phyloP scores from a whole-genome alignment of 2,329 filamentous ascomycete species.

The Ophiostoma piceae region DNA sequence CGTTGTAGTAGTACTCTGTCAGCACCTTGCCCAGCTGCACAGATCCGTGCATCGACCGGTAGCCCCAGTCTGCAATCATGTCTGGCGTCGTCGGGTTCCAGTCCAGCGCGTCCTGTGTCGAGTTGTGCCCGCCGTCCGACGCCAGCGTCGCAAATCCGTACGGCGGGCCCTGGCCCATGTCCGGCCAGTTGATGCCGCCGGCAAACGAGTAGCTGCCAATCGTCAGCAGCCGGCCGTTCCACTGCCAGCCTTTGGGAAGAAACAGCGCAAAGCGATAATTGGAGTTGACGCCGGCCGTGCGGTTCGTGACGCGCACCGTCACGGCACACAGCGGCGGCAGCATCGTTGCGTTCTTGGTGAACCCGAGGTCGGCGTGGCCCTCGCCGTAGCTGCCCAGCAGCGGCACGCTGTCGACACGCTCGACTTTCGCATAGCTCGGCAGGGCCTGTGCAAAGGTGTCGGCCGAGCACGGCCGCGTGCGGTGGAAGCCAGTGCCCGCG shows the following conservation, averaged over 20 bases:
- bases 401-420: conserved; percentile 33
- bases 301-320: background rate
- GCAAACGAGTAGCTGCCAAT: conserved; percentile 40
- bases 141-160: conserved; percentile 42
- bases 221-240: conserved; percentile 37
- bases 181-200: conserved; percentile 33
- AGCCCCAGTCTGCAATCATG: conserved; percentile 38
- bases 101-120: conserved; percentile 30
- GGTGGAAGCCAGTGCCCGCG: background rate
- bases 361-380: conserved; percentile 34
- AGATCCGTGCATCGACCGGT: conserved; percentile 45
- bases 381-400: conserved; percentile 37
- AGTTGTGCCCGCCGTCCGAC: conserved; percentile 43
- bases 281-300: conserved; percentile 20
- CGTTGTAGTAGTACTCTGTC: conserved; percentile 45
- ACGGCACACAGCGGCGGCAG: conserved; percentile 33
- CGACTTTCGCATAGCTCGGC: conserved; percentile 33
- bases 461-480: conserved; percentile 15
- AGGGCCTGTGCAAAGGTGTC: conserved; percentile 20
- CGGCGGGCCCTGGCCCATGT: conserved; percentile 32
- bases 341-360: conserved; percentile 36
- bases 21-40: conserved; percentile 46
- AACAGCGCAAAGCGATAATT: conserved; percentile 38
- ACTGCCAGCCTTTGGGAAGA: conserved; percentile 33
- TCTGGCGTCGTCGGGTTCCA: conserved; percentile 40